Percentiles rank a stretch among this genome's conserved stretches.
phyloP scores from a whole-genome alignment of 148 eudicot genomes.

The Cornus florida region DNA sequence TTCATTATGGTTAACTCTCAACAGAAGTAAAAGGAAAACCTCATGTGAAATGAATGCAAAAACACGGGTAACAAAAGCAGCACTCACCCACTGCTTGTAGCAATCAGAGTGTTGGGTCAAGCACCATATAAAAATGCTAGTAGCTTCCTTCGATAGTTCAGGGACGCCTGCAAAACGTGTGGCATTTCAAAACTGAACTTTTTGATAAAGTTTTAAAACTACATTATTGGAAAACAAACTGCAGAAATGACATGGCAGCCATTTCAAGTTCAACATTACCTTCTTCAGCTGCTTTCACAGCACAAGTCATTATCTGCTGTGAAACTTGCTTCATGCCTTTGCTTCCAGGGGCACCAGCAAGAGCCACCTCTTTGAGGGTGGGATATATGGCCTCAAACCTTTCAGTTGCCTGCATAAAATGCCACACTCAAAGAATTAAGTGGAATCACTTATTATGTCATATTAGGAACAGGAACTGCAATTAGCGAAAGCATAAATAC shows the following conservation, averaged over 20 bases:
- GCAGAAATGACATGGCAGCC: not conserved
- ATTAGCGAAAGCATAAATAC: not conserved
- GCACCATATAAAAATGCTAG: slow-evolving; percentile 53
- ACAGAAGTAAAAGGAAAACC: not conserved
- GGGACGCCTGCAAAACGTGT: slow-evolving; percentile 46
- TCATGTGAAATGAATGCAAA: not conserved
- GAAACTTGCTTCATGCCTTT: slow-evolving; percentile 82
- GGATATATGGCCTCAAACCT: slow-evolving; percentile 83
- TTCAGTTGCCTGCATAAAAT: slow-evolving; percentile 71
- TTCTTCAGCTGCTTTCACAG: slow-evolving; percentile 69
- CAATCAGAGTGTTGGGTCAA: slow-evolving; percentile 57
- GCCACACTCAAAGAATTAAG: slow-evolving; percentile 2
- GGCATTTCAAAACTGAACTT: not conserved
- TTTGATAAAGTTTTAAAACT: not conserved
- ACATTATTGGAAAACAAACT: not conserved
- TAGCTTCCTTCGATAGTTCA: slow-evolving; percentile 69
- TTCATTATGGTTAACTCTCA: not conserved
- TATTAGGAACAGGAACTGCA: not conserved
- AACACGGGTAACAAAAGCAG: not conserved
- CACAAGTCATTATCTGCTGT: slow-evolving; percentile 55
- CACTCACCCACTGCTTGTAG: slow-evolving; percentile 81
- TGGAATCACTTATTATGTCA: not conserved
- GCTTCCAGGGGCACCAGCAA: slow-evolving; percentile 78
- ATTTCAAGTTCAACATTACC: slow-evolving; percentile 29
- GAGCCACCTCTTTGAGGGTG: slow-evolving; percentile 76